Conservation (phyloP, 2,329 filamentous ascomycete species). For the Aaosphaeria pasadenensis region DNA sequence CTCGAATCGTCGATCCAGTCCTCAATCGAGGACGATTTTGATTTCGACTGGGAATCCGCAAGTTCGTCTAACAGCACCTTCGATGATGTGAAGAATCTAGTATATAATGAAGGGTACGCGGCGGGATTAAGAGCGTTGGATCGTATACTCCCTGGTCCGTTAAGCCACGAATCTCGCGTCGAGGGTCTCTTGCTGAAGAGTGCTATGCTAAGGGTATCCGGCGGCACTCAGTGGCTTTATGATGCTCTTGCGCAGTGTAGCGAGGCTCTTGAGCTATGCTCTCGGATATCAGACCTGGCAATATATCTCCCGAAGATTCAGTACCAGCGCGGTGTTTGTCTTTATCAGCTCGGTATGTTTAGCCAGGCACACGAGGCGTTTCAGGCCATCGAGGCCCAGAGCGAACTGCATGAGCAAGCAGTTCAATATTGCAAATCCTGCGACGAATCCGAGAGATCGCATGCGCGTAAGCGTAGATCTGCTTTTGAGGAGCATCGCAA, state of each 20-base stretch:
- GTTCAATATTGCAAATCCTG: constrained; percentile 12
- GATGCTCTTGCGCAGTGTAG: constrained; percentile 30
- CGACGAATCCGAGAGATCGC: constrained; percentile 14
- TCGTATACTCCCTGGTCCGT: constrained; percentile 20
- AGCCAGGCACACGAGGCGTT: constrained; percentile 20
- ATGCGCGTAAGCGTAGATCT: constrained; percentile 15
- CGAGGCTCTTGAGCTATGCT: constrained; percentile 28
- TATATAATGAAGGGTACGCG: constrained; percentile 16
- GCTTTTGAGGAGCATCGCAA: constrained; percentile 27
- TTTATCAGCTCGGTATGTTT: constrained; percentile 20
- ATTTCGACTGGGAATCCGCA: constrained; percentile 4
- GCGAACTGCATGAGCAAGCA: constrained; percentile 9
- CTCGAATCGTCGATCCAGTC: not conserved
- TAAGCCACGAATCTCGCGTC: constrained; percentile 19
- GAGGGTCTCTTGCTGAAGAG: constrained; percentile 31
- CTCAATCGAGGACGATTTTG: not conserved
- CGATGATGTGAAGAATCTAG: constrained; percentile 14
- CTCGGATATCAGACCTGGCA: constrained; percentile 16
- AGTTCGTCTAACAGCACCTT: constrained; percentile 12
- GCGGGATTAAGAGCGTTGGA: constrained; percentile 22
- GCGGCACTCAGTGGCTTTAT: constrained; percentile 20
- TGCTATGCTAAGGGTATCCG: constrained; percentile 16
- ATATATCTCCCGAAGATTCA: constrained; percentile 21
- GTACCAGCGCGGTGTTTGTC: constrained; percentile 22
- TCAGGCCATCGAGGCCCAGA: constrained; percentile 5